These are phyloP conservation scores for Diutina rugosa DNA, from an alignment of 1,139 yeast genomes.

Conservation along the genomic window DNA sequence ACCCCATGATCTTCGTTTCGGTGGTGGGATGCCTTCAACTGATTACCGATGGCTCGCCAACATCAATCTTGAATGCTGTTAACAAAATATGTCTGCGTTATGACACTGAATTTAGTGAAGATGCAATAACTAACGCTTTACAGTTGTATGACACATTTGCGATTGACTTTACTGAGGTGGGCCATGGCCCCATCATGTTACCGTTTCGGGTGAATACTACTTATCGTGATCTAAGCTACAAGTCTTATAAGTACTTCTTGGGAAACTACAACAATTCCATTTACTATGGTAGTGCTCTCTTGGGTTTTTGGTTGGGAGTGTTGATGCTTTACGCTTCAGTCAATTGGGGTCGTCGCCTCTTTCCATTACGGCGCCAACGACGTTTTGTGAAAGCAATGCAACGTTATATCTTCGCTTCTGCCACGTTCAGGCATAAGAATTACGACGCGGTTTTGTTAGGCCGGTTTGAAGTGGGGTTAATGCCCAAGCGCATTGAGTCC, in stretches of 20 bases:
- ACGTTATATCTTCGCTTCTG: background rate
- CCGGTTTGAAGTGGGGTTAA: background rate
- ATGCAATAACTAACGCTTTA: background rate
- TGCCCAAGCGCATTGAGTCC: background rate
- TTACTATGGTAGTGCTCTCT: background rate
- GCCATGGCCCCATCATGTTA: background rate
- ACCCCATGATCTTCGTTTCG: background rate
- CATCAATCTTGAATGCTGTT: background rate
- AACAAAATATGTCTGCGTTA: background rate
- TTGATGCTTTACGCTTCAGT: background rate
- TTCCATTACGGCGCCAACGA: background rate
- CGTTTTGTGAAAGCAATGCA: background rate
- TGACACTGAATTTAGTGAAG: background rate
- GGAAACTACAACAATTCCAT: background rate
- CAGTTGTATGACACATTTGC: background rate
- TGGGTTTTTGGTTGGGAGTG: background rate
- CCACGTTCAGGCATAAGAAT: background rate
- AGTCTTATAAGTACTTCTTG: background rate
- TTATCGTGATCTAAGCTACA: too few relatives aligned
- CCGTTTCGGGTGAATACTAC: background rate
- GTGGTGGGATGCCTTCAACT: background rate
- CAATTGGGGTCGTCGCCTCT: background rate
- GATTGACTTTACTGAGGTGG: background rate
- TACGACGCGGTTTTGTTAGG: background rate
- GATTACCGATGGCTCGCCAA: background rate